phyloP scores from a whole-genome alignment of 352 stramenopile species.

The Pythium phragmiticola region DNA sequence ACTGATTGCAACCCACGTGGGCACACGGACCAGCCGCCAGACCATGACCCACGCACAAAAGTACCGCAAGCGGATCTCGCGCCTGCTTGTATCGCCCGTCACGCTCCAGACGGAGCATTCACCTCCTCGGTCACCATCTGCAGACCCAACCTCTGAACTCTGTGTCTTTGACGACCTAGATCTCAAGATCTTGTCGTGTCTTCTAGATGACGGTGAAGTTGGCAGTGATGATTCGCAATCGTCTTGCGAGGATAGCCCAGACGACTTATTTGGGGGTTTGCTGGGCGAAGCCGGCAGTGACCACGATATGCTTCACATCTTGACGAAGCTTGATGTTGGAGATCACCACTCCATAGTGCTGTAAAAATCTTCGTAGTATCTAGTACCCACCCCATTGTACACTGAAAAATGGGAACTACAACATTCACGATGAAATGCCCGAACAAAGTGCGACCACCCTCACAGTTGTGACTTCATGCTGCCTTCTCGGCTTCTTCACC shows the following conservation, averaged over 20 bases:
- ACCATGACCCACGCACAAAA: slow-evolving; percentile 65
- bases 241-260: neutral
- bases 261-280: slow-evolving; percentile 1
- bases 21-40: slow-evolving; percentile 45
- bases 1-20: slow-evolving; percentile 41
- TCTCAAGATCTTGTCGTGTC: slow-evolving; percentile 12
- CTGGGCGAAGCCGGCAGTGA: neutral
- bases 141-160: neutral
- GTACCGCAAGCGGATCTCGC: slow-evolving; percentile 51
- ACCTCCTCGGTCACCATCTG: too few relatives aligned
- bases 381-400: too few relatives aligned
- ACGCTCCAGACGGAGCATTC: neutral
- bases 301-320: neutral
- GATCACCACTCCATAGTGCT: neutral
- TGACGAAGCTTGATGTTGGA: slow-evolving; percentile 6
- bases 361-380: too few relatives aligned
- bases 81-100: neutral
- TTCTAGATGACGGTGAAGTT: slow-evolving; percentile 2
- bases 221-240: neutral
- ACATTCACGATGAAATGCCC: too few relatives aligned
- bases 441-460: too few relatives aligned
- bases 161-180: neutral
- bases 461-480: too few relatives aligned
- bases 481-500: too few relatives aligned
- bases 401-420: too few relatives aligned